phyloP scores from a whole-genome alignment of 495 filamentous ascomycete species.

The Aspergillus conjunctus region DNA sequence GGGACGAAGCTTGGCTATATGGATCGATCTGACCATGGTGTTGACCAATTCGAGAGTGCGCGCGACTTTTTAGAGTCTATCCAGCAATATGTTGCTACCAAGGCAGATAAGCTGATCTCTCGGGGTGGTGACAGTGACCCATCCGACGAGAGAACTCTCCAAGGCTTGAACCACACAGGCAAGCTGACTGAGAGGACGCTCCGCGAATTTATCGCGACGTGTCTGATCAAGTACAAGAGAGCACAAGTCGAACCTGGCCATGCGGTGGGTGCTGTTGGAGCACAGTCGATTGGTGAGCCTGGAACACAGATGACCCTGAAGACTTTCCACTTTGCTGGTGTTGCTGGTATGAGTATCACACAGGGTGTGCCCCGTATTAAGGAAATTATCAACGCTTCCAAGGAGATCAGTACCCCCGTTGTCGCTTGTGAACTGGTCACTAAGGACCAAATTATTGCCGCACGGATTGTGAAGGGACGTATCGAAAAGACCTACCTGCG shows the following conservation, averaged over 20 bases:
- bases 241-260: slow-evolving; percentile 91
- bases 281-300: slow-evolving; percentile 96
- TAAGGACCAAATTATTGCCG: slow-evolving; percentile 67
- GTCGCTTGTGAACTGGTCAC: slow-evolving; percentile 81
- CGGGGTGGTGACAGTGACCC: slow-evolving; percentile 42
- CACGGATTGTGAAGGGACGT: slow-evolving; percentile 82
- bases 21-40: slow-evolving; percentile 62
- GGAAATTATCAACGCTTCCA: slow-evolving; percentile 98
- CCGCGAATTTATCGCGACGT: slow-evolving; percentile 73
- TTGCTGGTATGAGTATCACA: slow-evolving; percentile 98
- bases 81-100: slow-evolving; percentile 63
- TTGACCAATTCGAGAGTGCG: slow-evolving; percentile 85
- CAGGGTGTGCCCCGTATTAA: slow-evolving; percentile 99
- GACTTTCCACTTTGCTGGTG: slow-evolving; percentile 99
- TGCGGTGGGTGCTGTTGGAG: slow-evolving; percentile 95
- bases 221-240: slow-evolving; percentile 84
- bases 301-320: slow-evolving; percentile 99
- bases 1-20: slow-evolving; percentile 60
- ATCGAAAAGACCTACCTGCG: slow-evolving; percentile 68
- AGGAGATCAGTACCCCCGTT: slow-evolving; percentile 89
- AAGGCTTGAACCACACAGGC: slow-evolving; percentile 66
- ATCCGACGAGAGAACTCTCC: slow-evolving; percentile 41
- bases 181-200: slow-evolving; percentile 79
- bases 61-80: slow-evolving; percentile 81
- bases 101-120: slow-evolving; percentile 55